Base-by-base conservation (phyloP, 164 flowering plant species). In the Malania oleifera region DNA sequence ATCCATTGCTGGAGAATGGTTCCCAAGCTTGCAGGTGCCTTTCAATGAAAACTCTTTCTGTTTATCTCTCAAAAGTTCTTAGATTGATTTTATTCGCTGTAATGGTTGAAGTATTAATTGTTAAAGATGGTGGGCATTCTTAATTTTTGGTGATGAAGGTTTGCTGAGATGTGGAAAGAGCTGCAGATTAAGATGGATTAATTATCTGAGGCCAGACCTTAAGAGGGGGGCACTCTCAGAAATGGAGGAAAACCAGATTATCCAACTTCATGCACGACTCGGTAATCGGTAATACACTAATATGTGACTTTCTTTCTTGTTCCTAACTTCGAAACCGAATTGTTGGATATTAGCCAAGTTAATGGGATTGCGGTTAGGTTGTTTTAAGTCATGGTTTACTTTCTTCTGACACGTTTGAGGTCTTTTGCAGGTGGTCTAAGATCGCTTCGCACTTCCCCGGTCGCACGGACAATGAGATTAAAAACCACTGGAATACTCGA, bases 101-200 rank as follows among this genome's bases (percentile, higher is more conserved):
- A 41, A 24, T 48, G 23, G 35, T 41, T 9, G 26, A 37, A 63
- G 72, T 20, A n/a, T n/a, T n/a, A n/a, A n/a, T n/a, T n/a, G n/a
- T n/a, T n/a, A n/a, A 56, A 35, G 22, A n/a, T 7, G 26, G 18
- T 38, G 52, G 38, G 37, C 2, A 14, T 13, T 19, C 17, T 22
- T 31, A 18, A 7, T 43, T 37, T 55, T 26, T 53, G 65, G 20
- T 59, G 43, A n/a, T 53, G 60, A 57, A 84, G 91, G 91, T 55
- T 65, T 84, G 67, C 48, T 78, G 67, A 80, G 95, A 61, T 87
- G 95, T 72, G 93, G 93, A 34, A 86, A 86, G 73, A 86, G 93
- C 54, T 86, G 93, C 59, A 76, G 93, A 43, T 43, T 43, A 18
- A 43, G 46, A 18, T 43, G 46, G 46, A 43, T 43, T 10, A 43